phyloP scores from a whole-genome alignment of 192 early-diverging fungal genomes.

The Pecoramyces ruminantium region DNA sequence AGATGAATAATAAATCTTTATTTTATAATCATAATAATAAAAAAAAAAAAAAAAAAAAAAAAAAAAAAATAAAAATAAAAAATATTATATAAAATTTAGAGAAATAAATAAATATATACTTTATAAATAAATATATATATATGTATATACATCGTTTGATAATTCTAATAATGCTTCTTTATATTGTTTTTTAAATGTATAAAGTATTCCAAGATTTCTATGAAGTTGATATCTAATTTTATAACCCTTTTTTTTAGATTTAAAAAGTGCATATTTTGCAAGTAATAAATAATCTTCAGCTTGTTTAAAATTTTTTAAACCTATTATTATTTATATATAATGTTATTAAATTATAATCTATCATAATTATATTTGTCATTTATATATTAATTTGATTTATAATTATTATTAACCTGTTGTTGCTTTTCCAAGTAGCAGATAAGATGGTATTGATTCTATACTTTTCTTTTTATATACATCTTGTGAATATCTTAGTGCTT shows the following conservation, averaged over 20 bases:
- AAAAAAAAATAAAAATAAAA: too few relatives aligned
- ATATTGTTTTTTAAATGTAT: slow-evolving; percentile 12
- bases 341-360: too few relatives aligned
- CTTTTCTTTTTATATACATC: slow-evolving; percentile 24
- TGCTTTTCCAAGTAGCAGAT: slow-evolving; percentile 38
- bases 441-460: slow-evolving; percentile 35
- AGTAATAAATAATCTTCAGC: slow-evolving; percentile 40
- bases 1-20: slow-evolving; percentile 23
- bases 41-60: neutral
- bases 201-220: slow-evolving; percentile 36
- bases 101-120: too few relatives aligned
- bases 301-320: slow-evolving; percentile 27
- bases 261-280: slow-evolving; percentile 38
- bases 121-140: too few relatives aligned
- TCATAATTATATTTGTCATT: too few relatives aligned
- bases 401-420: slow-evolving; percentile 19
- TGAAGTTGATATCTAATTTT: slow-evolving; percentile 21
- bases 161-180: slow-evolving; percentile 20
- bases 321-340: slow-evolving; percentile 6
- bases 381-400: too few relatives aligned
- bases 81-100: too few relatives aligned
- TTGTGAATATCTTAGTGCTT: slow-evolving; percentile 35
- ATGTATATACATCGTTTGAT: slow-evolving; percentile 27
- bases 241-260: slow-evolving; percentile 14
- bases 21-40: neutral